phyloP scores from a whole-genome alignment of 306 rosid species.

The Vicia sativa region DNA sequence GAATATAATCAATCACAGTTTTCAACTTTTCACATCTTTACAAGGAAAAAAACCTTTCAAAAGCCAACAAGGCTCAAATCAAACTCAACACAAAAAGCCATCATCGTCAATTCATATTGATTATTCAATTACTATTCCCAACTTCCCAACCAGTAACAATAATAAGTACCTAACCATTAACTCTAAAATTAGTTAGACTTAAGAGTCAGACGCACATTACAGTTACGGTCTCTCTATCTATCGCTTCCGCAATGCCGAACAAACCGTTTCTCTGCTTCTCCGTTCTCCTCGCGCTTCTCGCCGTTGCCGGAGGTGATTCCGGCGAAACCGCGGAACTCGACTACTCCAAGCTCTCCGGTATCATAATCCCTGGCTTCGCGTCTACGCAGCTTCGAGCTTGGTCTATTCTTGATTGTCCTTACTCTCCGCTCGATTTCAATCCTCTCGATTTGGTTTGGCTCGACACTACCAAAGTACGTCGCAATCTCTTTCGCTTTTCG shows the following conservation, averaged over 20 bases:
- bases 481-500: not conserved
- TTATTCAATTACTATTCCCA: too few relatives aligned
- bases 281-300: conserved; percentile 36
- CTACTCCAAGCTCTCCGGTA: conserved; percentile 87
- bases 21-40: too few relatives aligned
- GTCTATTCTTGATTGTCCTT: conserved; percentile 97
- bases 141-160: too few relatives aligned
- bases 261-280: conserved; percentile 35
- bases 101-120: too few relatives aligned
- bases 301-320: conserved; percentile 21
- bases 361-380: conserved; percentile 96
- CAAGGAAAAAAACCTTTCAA: too few relatives aligned
- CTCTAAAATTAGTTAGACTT: too few relatives aligned
- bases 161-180: too few relatives aligned
- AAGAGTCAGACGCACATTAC: conserved; percentile 1
- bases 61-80: too few relatives aligned
- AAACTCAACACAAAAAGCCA: too few relatives aligned
- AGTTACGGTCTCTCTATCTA: not conserved
- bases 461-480: conserved; percentile 79
- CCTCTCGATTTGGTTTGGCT: conserved; percentile 99
- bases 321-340: conserved; percentile 51
- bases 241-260: conserved; percentile 20
- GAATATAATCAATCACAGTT: too few relatives aligned
- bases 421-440: conserved; percentile 95
- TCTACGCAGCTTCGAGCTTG: conserved; percentile 99